Conservation (phyloP, 2,329 filamentous ascomycete genomes). For the Alternaria burnsii region DNA sequence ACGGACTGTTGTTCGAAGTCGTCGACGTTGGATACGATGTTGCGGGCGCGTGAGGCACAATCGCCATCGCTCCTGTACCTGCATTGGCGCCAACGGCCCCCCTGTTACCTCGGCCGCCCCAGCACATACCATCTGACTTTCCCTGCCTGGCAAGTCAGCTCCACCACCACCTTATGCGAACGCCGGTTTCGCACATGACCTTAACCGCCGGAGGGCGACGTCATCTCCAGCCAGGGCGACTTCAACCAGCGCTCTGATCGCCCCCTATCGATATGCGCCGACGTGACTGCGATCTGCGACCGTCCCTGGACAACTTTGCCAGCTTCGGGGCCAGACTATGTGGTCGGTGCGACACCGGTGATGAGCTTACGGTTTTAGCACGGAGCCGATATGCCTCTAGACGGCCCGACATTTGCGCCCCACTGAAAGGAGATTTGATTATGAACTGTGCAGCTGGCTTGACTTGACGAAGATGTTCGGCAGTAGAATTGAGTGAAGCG, state of each 20-base stretch:
- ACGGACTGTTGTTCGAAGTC: slow-evolving; percentile 4
- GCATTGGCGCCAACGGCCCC: slow-evolving; percentile 3
- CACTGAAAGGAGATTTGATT: slow-evolving; percentile 15
- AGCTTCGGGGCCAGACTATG: slow-evolving; percentile 15
- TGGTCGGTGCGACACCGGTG: slow-evolving; percentile 27
- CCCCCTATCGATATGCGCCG: slow-evolving; percentile 8
- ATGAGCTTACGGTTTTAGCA: slow-evolving; percentile 19
- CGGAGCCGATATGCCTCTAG: slow-evolving; percentile 14
- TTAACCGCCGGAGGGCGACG: slow-evolving; percentile 19
- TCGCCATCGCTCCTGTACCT: neutral
- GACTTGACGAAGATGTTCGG: neutral
- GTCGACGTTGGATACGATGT: slow-evolving; percentile 9
- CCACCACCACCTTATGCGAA: slow-evolving; percentile 8
- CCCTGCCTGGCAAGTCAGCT: neutral
- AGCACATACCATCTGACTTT: slow-evolving; percentile 13
- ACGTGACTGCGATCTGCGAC: slow-evolving; percentile 6
- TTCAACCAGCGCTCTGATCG: neutral
- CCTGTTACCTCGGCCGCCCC: slow-evolving; percentile 13
- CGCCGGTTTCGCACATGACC: slow-evolving; percentile 25
- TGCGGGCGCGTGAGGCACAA: neutral
- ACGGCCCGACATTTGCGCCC: slow-evolving; percentile 17
- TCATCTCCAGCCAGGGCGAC: slow-evolving; percentile 18
- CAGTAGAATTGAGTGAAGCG: neutral
- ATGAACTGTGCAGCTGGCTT: neutral
- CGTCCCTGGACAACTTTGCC: neutral